phyloP scores from a whole-genome alignment of 2,329 filamentous ascomycete genomes.

The Fusarium pseudonygamai region DNA sequence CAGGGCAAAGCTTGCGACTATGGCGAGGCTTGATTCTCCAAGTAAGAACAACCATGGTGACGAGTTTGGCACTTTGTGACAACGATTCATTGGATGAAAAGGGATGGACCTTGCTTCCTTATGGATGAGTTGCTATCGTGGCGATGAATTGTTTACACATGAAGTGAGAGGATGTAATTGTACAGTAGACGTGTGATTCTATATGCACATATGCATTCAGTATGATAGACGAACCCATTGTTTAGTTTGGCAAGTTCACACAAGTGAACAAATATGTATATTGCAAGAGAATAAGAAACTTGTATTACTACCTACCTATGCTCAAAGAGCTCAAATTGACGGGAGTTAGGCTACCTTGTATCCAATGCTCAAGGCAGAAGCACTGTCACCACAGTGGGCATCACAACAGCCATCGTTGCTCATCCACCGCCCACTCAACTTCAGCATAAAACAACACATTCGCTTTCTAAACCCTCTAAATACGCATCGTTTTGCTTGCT shows the following conservation, averaged over 20 bases:
- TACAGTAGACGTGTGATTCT: neutral
- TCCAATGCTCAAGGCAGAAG: neutral
- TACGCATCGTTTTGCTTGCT: fast-evolving
- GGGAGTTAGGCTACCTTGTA: neutral
- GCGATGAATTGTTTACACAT: neutral
- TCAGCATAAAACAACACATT: neutral
- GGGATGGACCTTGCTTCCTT: neutral
- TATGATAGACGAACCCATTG: neutral
- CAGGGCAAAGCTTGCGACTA: neutral
- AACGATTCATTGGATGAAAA: neutral
- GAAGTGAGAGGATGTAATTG: neutral
- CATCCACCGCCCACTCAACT: slow-evolving; percentile 1
- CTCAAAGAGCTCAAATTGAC: neutral
- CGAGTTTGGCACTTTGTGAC: neutral
- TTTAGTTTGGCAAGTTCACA: neutral
- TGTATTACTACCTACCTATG: neutral
- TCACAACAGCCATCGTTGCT: neutral
- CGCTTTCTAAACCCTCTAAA: neutral
- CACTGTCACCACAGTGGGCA: slow-evolving; percentile 1
- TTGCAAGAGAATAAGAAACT: too few species aligned
- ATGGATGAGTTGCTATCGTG: neutral
- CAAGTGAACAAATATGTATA: neutral
- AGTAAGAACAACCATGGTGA: neutral
- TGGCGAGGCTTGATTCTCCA: neutral
- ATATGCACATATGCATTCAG: neutral